Conservation (phyloP, 345 rosid species). For the Limnanthes douglasii region DNA sequence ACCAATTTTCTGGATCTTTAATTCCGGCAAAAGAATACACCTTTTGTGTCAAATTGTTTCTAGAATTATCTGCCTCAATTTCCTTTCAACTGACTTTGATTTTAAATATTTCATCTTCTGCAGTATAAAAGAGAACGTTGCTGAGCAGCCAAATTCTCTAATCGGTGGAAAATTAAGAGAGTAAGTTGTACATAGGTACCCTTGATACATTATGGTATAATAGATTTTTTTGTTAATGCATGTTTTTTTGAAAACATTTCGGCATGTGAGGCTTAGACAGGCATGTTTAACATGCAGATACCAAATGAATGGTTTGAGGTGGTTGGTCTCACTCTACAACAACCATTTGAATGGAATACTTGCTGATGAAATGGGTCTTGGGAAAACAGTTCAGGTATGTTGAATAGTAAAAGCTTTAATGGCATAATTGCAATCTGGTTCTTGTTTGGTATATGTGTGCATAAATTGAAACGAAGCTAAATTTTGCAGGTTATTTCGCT, state of each 20-base stretch:
- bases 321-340: conserved; percentile 84
- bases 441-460: no score
- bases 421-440: background rate
- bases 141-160: conserved; percentile 64
- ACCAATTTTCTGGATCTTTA: no score
- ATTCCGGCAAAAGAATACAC: no score
- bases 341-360: conserved; percentile 87
- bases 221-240: no score
- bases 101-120: conserved; percentile 17
- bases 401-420: conserved; percentile 1
- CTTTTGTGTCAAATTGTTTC: no score
- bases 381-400: conserved; percentile 92
- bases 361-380: conserved; percentile 99
- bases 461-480: no score
- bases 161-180: conserved; percentile 82
- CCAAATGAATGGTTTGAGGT: conserved; percentile 87
- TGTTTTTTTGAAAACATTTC: background rate
- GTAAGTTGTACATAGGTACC: conserved; percentile 29
- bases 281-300: conserved; percentile 35
- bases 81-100: no score
- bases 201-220: no score
- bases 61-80: no score
- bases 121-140: conserved; percentile 78
- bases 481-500: conserved; percentile 52
- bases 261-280: conserved; percentile 7